phyloP scores from a whole-genome alignment of 306 rosid species.

The Cicer yamashitae region DNA sequence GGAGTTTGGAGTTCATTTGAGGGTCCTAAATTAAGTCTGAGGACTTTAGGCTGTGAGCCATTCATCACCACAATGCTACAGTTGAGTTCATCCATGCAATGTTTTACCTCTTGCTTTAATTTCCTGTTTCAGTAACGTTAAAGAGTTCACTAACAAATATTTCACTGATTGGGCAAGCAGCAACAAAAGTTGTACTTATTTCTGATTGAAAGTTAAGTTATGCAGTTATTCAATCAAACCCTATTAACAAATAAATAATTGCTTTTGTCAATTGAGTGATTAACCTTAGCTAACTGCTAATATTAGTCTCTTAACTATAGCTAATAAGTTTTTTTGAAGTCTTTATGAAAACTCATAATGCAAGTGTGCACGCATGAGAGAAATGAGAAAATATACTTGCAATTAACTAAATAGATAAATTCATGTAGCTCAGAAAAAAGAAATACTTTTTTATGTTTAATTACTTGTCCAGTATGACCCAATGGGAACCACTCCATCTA shows the following conservation, averaged over 20 bases:
- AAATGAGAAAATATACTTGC: slow-evolving; percentile 14
- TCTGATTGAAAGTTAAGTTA: slow-evolving; percentile 22
- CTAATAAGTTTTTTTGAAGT: slow-evolving; percentile 24
- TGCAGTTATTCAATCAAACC: slow-evolving; percentile 34
- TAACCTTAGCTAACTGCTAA: neutral
- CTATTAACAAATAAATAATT: neutral
- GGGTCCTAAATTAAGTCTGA: slow-evolving; percentile 78
- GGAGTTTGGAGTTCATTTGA: slow-evolving; percentile 79
- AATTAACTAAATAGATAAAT: slow-evolving; percentile 36
- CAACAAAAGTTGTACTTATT: slow-evolving; percentile 25
- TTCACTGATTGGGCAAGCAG: slow-evolving; percentile 1
- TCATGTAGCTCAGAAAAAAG: slow-evolving; percentile 67
- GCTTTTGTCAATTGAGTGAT: slow-evolving; percentile 37
- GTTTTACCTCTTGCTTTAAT: slow-evolving; percentile 86
- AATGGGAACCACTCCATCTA: slow-evolving; percentile 76
- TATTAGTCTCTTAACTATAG: slow-evolving; percentile 16
- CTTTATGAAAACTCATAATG: slow-evolving; percentile 14
- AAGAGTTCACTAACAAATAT: slow-evolving; percentile 31
- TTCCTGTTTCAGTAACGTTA: slow-evolving; percentile 65
- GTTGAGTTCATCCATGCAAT: slow-evolving; percentile 80
- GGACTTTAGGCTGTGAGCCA: slow-evolving; percentile 80
- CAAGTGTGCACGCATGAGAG: neutral
- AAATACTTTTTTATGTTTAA: slow-evolving; percentile 72
- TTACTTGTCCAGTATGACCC: slow-evolving; percentile 99
- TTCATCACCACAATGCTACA: slow-evolving; percentile 90